Conservation (phyloP, 1,284 basidiomycete genomes). For the Clitocybe nebularis region DNA sequence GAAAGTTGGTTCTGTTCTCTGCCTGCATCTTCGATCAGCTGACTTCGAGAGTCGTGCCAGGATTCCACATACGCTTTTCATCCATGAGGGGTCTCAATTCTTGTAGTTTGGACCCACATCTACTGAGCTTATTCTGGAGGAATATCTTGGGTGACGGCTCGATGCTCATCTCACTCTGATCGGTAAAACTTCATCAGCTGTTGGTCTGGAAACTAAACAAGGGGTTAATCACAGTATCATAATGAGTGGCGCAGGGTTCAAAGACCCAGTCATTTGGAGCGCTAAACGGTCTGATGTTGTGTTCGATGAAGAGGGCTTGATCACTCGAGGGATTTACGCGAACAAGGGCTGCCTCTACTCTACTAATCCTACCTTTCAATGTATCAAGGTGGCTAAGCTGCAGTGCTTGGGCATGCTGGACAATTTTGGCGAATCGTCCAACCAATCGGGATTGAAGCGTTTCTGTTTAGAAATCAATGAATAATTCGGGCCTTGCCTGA, state of each 20-base stretch:
- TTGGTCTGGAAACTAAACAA: not conserved
- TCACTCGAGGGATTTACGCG: slow-evolving; percentile 55
- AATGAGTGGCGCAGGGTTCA: slow-evolving; percentile 70
- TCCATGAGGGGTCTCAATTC: slow-evolving; percentile 57
- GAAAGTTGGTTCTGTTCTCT: slow-evolving; percentile 53
- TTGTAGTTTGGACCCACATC: slow-evolving; percentile 51
- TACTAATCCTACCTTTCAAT: slow-evolving; percentile 44
- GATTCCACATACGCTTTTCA: slow-evolving; percentile 51
- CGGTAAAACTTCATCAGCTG: too few species aligned
- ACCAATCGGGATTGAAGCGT: slow-evolving; percentile 59
- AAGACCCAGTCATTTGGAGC: slow-evolving; percentile 66
- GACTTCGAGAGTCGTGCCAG: slow-evolving; percentile 11
- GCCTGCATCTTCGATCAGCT: slow-evolving; percentile 31
- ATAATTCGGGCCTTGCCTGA: too few species aligned
- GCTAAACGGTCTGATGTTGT: slow-evolving; percentile 64
- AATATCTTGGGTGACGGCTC: slow-evolving; percentile 69
- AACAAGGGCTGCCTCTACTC: slow-evolving; percentile 43
- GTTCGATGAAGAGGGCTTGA: slow-evolving; percentile 66
- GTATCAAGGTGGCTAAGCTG: slow-evolving; percentile 55
- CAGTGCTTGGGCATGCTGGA: slow-evolving; percentile 55
- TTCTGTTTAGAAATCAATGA: slow-evolving; percentile 52
- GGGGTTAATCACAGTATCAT: slow-evolving; percentile 61
- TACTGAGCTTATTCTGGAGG: slow-evolving; percentile 72
- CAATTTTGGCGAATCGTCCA: slow-evolving; percentile 46
- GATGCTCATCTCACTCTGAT: slow-evolving; percentile 60